A percentile compares a stretch with the other conserved stretches of the same genome.
Conservation (phyloP, 2,329 filamentous ascomycete species). For the Alternaria gaisen region DNA sequence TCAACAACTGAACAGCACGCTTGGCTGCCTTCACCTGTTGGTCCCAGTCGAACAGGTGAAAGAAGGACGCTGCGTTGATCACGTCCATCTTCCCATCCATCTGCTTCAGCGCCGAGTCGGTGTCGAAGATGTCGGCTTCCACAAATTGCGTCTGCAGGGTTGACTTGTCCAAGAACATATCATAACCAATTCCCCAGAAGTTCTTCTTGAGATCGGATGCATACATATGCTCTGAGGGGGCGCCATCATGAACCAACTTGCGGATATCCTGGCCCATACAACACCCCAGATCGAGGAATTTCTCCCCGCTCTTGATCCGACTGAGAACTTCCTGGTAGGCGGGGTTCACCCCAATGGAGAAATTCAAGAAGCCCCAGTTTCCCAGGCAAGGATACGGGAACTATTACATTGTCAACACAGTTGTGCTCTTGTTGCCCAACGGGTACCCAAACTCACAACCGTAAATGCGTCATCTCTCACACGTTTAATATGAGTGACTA, state of each 20-base stretch:
- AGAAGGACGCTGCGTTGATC: conserved; percentile 53
- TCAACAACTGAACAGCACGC: conserved; percentile 44
- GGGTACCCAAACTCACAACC: conserved; percentile 26
- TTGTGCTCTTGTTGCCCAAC: background rate
- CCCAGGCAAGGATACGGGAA: conserved; percentile 51
- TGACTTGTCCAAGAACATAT: conserved; percentile 48
- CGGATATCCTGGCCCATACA: conserved; percentile 59
- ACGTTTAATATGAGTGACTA: conserved; percentile 49
- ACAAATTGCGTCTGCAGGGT: conserved; percentile 61
- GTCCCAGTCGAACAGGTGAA: conserved; percentile 56
- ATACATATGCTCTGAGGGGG: conserved; percentile 50
- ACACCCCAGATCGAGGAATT: conserved; percentile 54
- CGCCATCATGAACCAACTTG: conserved; percentile 55
- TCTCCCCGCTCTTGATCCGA: conserved; percentile 48
- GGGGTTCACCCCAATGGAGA: conserved; percentile 36
- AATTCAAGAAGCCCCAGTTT: conserved; percentile 48
- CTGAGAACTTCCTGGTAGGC: conserved; percentile 45
- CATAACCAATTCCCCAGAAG: conserved; percentile 65
- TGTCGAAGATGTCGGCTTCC: conserved; percentile 58
- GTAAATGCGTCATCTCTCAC: conserved; percentile 47
- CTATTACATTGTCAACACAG: conserved; percentile 20
- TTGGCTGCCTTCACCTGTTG: conserved; percentile 51
- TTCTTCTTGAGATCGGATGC: conserved; percentile 52
- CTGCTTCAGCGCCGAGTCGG: conserved; percentile 41
- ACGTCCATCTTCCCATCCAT: conserved; percentile 54